These are phyloP conservation scores for Globisporangium canariense DNA, from an alignment of 352 stramenopile species.

Conservation along the genomic window DNA sequence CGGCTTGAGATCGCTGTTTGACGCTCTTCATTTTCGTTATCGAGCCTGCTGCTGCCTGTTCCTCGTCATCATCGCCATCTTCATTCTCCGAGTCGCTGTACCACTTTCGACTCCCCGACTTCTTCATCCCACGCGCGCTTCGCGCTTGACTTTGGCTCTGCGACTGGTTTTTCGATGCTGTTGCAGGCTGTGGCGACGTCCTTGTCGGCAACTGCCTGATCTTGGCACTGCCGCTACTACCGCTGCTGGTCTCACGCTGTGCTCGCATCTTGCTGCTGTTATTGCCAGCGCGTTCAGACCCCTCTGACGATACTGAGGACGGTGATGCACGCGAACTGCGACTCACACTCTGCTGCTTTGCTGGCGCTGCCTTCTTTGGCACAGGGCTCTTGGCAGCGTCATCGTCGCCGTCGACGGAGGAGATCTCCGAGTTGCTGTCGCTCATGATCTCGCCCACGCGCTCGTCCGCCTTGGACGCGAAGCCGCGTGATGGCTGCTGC, in stretches of 20 bases:
- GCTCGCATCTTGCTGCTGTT: neutral
- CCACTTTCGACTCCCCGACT: conserved; percentile 34
- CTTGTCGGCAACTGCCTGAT: conserved; percentile 17
- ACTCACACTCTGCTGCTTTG: conserved; percentile 12
- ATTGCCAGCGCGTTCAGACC: neutral
- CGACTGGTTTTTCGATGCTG: conserved; percentile 5
- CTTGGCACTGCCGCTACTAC: conserved; percentile 2
- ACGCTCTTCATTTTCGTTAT: neutral
- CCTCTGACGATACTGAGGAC: neutral
- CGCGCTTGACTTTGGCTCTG: conserved; percentile 10
- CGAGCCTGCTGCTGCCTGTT: conserved; percentile 12
- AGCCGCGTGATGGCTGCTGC: neutral
- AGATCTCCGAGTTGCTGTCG: conserved; percentile 54
- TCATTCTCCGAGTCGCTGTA: conserved; percentile 54
- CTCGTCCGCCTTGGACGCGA: neutral
- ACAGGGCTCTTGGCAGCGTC: neutral
- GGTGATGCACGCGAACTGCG: conserved; percentile 14
- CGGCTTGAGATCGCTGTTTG: neutral
- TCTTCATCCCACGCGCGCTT: conserved; percentile 23
- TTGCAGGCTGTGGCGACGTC: conserved; percentile 5
- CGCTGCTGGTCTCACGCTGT: conserved; percentile 6
- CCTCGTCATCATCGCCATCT: conserved; percentile 14
- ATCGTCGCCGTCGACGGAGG: conserved; percentile 25
- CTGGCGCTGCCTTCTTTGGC: neutral
- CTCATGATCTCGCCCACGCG: conserved; percentile 57